Conservation (phyloP, 805 yeast species). For the Kodamaea neixiangensis region DNA sequence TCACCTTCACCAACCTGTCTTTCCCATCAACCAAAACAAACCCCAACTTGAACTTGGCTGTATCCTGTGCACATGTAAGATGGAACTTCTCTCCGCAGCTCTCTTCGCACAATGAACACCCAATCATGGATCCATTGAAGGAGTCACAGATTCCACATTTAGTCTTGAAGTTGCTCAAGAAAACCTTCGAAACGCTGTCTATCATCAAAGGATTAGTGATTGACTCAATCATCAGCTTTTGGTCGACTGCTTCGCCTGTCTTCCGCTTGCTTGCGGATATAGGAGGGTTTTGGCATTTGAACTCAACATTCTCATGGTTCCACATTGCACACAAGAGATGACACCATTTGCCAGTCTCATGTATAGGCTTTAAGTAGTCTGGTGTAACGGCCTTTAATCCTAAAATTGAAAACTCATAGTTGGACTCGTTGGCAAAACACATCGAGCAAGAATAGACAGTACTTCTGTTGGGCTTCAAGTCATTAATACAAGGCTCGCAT, state of each 20-base stretch:
- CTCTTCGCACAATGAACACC: conserved; percentile 47
- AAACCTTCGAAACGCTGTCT: conserved; percentile 30
- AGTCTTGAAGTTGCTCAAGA: conserved; percentile 26
- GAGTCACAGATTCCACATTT: conserved; percentile 49
- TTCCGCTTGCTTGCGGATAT: background rate
- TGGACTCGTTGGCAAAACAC: conserved; percentile 59
- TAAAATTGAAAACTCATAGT: conserved; percentile 45
- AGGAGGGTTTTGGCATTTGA: conserved; percentile 13
- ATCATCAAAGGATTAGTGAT: conserved; percentile 23
- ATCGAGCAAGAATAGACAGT: conserved; percentile 63
- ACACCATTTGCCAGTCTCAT: conserved; percentile 66
- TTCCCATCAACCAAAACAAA: conserved; percentile 42
- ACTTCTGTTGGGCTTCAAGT: conserved; percentile 57
- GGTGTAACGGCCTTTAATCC: conserved; percentile 47
- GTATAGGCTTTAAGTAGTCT: conserved; percentile 71
- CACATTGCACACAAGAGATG: conserved; percentile 74
- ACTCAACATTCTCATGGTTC: conserved; percentile 36
- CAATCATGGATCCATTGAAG: conserved; percentile 50
- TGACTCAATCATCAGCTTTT: conserved; percentile 16
- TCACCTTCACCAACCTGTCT: conserved; percentile 25
- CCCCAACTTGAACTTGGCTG: conserved; percentile 50
- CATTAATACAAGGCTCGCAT: conserved; percentile 80
- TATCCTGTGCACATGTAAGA: conserved; percentile 60
- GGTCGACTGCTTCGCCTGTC: conserved; percentile 31
- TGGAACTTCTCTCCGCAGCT: conserved; percentile 31